Conservation (phyloP, 208 protist genomes). For the Balamuthia mandrillaris region DNA sequence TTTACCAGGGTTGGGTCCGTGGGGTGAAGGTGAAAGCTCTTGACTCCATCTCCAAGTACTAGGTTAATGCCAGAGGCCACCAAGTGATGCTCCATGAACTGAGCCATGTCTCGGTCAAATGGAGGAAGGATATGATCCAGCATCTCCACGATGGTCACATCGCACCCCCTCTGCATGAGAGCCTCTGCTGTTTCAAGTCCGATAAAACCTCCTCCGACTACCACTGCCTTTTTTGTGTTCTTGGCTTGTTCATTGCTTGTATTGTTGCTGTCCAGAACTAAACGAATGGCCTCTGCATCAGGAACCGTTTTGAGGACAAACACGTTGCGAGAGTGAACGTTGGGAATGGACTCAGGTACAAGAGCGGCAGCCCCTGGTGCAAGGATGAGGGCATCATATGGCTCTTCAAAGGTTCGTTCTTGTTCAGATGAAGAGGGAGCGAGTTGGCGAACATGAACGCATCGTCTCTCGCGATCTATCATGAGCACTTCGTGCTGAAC, state of each 20-base stretch:
- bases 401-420: conserved; percentile 42
- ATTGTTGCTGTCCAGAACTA: too few species aligned
- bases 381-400: conserved; percentile 65
- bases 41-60: conserved; percentile 39
- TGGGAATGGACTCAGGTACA: conserved; percentile 54
- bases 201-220: conserved; percentile 65
- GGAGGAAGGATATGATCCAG: conserved; percentile 57
- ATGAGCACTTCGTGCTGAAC: conserved; percentile 44
- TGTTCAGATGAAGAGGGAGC: too few species aligned
- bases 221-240: conserved; percentile 29
- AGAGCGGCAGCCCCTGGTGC: conserved; percentile 61
- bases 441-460: too few species aligned
- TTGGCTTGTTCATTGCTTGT: background rate
- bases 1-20: conserved; percentile 24
- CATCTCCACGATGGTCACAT: conserved; percentile 62
- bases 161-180: conserved; percentile 35
- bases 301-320: conserved; percentile 48
- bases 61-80: conserved; percentile 45
- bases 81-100: conserved; percentile 32
- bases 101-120: conserved; percentile 63
- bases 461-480: conserved; percentile 53
- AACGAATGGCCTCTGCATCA: conserved; percentile 58
- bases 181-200: conserved; percentile 68
- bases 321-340: conserved; percentile 45
- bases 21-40: background rate